phyloP scores from a whole-genome alignment of 345 rosid genomes.

The Moricandia arvensis region DNA sequence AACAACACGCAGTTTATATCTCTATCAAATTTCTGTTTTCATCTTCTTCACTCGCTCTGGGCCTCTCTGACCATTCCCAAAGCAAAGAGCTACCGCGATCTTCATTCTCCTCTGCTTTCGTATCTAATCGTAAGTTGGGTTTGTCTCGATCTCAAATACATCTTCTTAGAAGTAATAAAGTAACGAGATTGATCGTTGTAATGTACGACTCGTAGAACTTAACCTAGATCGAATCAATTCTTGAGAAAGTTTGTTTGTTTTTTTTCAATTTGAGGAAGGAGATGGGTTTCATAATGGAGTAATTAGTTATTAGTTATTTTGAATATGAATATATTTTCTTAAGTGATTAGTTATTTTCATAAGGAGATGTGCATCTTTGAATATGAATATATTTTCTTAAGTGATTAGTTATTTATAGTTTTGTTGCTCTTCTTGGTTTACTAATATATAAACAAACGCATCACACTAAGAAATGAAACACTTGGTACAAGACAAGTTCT shows the following conservation, averaged over 20 bases:
- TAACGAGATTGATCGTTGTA: not conserved
- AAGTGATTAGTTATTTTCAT: too few relatives aligned
- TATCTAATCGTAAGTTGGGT: slow-evolving; percentile 6
- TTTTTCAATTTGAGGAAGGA: too few relatives aligned
- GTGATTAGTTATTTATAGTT: not conserved
- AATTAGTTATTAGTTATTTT: too few relatives aligned
- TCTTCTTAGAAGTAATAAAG: not conserved
- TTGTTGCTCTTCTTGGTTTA: not conserved
- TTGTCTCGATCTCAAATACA: too few relatives aligned
- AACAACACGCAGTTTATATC: slow-evolving; percentile 8
- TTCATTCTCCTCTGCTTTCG: not conserved
- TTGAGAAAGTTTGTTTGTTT: too few relatives aligned
- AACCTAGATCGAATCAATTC: too few relatives aligned
- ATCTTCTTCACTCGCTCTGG: not conserved
- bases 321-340: too few relatives aligned
- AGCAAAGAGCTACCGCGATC: slow-evolving; percentile 18
- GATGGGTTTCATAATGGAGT: too few relatives aligned
- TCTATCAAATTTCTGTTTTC: not conserved
- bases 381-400: not conserved
- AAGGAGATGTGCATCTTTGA: too few relatives aligned
- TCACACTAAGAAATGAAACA: not conserved
- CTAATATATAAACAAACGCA: not conserved
- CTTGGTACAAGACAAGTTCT: not conserved
- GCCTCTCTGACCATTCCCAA: not conserved
- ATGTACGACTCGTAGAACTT: not conserved